Evolutionary conservation across 768 basidiomycete species (phyloP).

Genomic region (Lentinula sp.): DNA sequence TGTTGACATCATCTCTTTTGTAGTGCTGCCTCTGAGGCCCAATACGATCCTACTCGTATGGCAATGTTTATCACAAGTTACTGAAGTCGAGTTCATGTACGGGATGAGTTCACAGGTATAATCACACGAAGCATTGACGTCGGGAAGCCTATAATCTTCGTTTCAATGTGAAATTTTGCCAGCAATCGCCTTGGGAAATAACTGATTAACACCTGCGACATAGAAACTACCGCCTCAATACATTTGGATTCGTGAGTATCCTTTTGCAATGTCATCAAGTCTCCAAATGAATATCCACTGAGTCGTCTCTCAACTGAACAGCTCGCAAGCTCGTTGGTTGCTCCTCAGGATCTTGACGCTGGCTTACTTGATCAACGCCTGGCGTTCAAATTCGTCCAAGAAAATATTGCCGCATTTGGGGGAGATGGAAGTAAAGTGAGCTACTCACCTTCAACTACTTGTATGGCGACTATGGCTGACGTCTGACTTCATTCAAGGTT

Average conservation of each 20-base stretch:
- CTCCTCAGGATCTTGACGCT: conserved; percentile 46
- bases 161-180: conserved; percentile 33
- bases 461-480: not conserved
- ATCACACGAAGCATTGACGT: conserved; percentile 39
- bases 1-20: not conserved
- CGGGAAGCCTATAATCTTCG: conserved; percentile 51
- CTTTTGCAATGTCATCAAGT: too few species aligned
- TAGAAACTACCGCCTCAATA: conserved; percentile 54
- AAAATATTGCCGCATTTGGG: conserved; percentile 63
- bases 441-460: not conserved
- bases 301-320: conserved; percentile 9
- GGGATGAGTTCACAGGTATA: conserved; percentile 28
- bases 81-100: not conserved
- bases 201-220: not conserved
- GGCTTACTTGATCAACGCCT: conserved; percentile 56
- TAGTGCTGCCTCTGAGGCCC: conserved; percentile 38
- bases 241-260: conserved; percentile 46
- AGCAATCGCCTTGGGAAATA: not conserved
- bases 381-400: conserved; percentile 54
- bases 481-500: conserved; percentile 23
- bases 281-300: too few species aligned
- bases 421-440: conserved; percentile 52
- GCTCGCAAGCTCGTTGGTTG: conserved; percentile 41
- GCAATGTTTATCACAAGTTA: not conserved
- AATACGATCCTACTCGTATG: conserved; percentile 43